Base-by-base conservation (phyloP, 352 stramenopile species). In the Stramenopiles sp. region DNA sequence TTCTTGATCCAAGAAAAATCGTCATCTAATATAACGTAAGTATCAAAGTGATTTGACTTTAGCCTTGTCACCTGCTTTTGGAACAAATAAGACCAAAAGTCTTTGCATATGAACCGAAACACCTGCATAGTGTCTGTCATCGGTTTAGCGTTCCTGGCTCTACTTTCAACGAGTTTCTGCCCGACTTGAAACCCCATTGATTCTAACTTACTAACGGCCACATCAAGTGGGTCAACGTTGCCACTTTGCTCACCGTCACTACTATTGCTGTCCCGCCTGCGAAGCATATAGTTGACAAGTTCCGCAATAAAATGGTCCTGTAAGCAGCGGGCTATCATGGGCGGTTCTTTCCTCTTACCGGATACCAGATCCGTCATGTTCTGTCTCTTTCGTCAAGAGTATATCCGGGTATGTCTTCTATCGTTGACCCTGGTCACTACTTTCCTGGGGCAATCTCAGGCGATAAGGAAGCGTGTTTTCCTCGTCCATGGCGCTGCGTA, bases 41-140 rank as follows among this genome's bases (percentile, higher is more conserved):
- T 84, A 80, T 95, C 93, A 29, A 93, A 86, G 86, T 98, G 94
- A 87, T 98, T 98, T 30, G 95, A 98, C 88, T 98, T 94, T 33
- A 98, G 86, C 87, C 98, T 98, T 86, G 98, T 94, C 85, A 98
- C 97, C 86, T 98, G 92, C 85, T 98, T 98, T 81, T 95, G 92
- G 85, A 98, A 98, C 75, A 98, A 92, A 80, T 95, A 87, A 83
- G 93, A 96, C 95, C 95, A 98, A 81, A 98, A 94, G 86, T 98
- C 94, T 85, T 98, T 98, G 88, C 95, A 98, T 33, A 98, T 85
- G 85, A 98, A 98, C 88, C 98, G 98, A 84, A 98, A 95, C 80
- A 96, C 92, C 81, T 98, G 94, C 76, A 98, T 88, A 67, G 91
- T 33, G 22, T 33, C 71, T 33, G 30, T 14, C 71, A 78, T 78